Conservation (phyloP, 208 protist genomes). For the Strigomonas culicis region DNA sequence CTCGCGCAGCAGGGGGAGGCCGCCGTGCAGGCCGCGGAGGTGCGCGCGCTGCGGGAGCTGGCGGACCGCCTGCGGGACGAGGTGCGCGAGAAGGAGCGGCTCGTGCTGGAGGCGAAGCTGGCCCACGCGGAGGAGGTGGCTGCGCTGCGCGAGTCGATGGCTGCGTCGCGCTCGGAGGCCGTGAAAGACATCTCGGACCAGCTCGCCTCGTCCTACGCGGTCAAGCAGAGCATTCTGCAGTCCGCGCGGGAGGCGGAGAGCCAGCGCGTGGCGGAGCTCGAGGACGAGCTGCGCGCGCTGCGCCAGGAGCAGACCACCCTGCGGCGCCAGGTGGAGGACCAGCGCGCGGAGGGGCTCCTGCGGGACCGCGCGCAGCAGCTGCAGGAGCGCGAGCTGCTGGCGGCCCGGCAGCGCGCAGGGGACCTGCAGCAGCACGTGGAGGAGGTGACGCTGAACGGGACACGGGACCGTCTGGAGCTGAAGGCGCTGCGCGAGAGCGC, state of each 20-base stretch:
- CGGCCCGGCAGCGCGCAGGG: conserved; percentile 9
- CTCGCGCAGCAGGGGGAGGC: neutral
- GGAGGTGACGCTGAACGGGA: conserved; percentile 11
- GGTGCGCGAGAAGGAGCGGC: conserved; percentile 29
- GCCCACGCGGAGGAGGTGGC: conserved; percentile 44
- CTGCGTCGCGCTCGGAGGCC: conserved; percentile 33
- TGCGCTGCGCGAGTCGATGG: conserved; percentile 40
- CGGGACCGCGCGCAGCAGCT: neutral
- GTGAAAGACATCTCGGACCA: conserved; percentile 48
- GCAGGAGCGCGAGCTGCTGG: conserved; percentile 8
- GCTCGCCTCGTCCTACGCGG: conserved; percentile 41
- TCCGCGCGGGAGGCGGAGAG: conserved; percentile 48
- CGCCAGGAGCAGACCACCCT: neutral
- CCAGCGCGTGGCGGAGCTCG: conserved; percentile 27
- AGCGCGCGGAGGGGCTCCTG: conserved; percentile 4
- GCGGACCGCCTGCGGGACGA: conserved; percentile 29
- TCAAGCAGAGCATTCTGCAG: conserved; percentile 50
- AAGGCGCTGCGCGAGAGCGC: conserved; percentile 8
- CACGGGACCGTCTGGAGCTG: neutral
- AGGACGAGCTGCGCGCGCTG: conserved; percentile 26
- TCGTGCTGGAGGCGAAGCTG: conserved; percentile 36
- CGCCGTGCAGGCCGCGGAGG: neutral
- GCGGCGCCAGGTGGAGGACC: conserved; percentile 1
- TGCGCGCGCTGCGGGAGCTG: neutral
- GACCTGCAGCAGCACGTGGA: conserved; percentile 16